Base-by-base conservation (phyloP, 495 filamentous ascomycete species). In the Echria macrotheca region DNA sequence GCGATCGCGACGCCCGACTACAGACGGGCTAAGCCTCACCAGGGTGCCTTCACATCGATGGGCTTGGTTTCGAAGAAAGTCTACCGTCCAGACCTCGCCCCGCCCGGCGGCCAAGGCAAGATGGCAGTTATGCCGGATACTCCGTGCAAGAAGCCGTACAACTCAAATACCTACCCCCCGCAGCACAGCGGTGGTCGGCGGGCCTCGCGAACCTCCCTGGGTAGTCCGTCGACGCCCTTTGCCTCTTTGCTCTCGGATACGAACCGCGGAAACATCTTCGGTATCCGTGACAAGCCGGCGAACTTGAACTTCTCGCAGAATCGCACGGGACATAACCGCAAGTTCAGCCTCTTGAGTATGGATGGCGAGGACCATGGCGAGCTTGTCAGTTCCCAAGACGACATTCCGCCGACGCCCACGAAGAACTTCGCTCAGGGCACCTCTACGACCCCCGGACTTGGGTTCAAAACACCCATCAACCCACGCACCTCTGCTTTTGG, bases 1-100 rank as follows among this genome's bases (percentile, higher is more conserved):
- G 76, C 81, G 8, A 82, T 90, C 49, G 83, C 84, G 24, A 97
- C 91, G 0, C 91, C 91, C 0, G 79, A 87, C 46, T 96, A 86
- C 60, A 91, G 87, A 63, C 74, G 81, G 5, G 87, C 84, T 10
- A 94, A 85, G 63, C 91, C 91, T 26, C 71, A 86, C 7, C 86
- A 87, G 25, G 83, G 84, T 15, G 91, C 89, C 9, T 96, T 96
- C 67, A 86, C 86, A 75, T 96, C 93, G 0, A 96, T 93, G 4
- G 93, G 93, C 23, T 69, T 98, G 36, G 85, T 97, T 26, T 95
- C 93, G 4, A 97, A 97, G 70, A 76, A 79, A 60, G 80, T 78
- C 49, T 72, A 75, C 32, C 74, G 80, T 48, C 72, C 72, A 58
- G 74, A 87, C 71, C 61, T 84, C 68, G 69, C 78, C 64, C 69